Percentiles rank a stretch among this genome's conserved stretches.
Conservation (phyloP, 371 early-diverging fungal species). For the Circinella minor region DNA sequence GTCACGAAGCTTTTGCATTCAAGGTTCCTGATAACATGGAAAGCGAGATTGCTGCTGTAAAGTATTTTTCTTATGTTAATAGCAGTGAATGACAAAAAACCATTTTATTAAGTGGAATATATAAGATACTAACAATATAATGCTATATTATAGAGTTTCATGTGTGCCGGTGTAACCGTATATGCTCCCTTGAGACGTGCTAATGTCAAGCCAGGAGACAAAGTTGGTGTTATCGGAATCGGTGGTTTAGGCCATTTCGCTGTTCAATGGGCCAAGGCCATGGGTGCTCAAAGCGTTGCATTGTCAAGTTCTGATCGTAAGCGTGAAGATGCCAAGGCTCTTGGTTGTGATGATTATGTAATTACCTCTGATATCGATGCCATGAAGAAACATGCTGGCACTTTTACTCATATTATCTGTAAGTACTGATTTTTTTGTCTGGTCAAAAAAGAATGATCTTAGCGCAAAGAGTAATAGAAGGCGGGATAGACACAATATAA, state of each 20-base stretch:
- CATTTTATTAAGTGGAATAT: no score
- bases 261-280: constrained; percentile 57
- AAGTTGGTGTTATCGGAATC: constrained; percentile 73
- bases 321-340: constrained; percentile 35
- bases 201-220: constrained; percentile 48
- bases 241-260: constrained; percentile 26
- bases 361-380: constrained; percentile 24
- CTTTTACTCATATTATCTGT: constrained; percentile 32
- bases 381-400: constrained; percentile 19
- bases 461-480: no score
- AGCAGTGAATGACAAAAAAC: no score
- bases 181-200: constrained; percentile 61
- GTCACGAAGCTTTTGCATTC: constrained; percentile 59
- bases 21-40: constrained; percentile 64
- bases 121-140: no score
- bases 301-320: constrained; percentile 40
- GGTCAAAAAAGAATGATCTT: no score
- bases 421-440: no score
- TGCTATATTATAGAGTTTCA: constrained; percentile 30
- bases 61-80: no score
- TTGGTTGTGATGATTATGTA: constrained; percentile 45
- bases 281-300: constrained; percentile 67
- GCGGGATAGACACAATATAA: no score
- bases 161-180: constrained; percentile 61
- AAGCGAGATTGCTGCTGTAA: constrained; percentile 51